These are phyloP conservation scores for Calycina marina DNA, from an alignment of 2,329 filamentous ascomycete species.

Conservation along the genomic window DNA sequence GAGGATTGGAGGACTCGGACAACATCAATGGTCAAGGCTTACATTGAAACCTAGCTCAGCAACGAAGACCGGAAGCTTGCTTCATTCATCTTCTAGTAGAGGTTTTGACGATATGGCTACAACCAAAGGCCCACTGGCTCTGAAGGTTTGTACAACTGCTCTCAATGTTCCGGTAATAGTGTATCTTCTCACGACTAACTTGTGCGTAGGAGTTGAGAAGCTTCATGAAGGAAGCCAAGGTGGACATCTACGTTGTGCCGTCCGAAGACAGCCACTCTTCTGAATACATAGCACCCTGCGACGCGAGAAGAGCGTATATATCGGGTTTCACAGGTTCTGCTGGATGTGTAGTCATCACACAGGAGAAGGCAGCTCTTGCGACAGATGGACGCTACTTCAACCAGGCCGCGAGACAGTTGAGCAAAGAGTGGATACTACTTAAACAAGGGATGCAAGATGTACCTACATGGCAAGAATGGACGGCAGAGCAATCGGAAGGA, in stretches of 20 bases:
- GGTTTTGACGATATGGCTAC: too few species aligned
- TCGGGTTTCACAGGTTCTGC: slow-evolving; percentile 91
- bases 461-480: slow-evolving; percentile 96
- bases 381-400: slow-evolving; percentile 98
- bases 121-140: too few species aligned
- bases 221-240: slow-evolving; percentile 73
- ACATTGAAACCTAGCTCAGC: too few species aligned
- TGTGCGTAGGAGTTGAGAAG: slow-evolving; percentile 50
- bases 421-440: slow-evolving; percentile 77
- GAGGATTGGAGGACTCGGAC: too few species aligned
- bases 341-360: slow-evolving; percentile 78
- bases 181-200: too few species aligned
- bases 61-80: too few species aligned
- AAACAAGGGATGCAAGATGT: slow-evolving; percentile 92
- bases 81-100: too few species aligned
- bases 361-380: slow-evolving; percentile 73
- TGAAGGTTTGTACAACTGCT: too few species aligned
- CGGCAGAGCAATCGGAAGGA: slow-evolving; percentile 67
- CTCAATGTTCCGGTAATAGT: too few species aligned
- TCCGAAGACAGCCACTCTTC: slow-evolving; percentile 96
- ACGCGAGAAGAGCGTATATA: slow-evolving; percentile 81
- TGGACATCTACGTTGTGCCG: slow-evolving; percentile 94
- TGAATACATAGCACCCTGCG: slow-evolving; percentile 95
- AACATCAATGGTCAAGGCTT: too few species aligned
- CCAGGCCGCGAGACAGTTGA: slow-evolving; percentile 81